phyloP scores from a whole-genome alignment of 2,329 filamentous ascomycete genomes.

The Scleromitrula shiraiana region DNA sequence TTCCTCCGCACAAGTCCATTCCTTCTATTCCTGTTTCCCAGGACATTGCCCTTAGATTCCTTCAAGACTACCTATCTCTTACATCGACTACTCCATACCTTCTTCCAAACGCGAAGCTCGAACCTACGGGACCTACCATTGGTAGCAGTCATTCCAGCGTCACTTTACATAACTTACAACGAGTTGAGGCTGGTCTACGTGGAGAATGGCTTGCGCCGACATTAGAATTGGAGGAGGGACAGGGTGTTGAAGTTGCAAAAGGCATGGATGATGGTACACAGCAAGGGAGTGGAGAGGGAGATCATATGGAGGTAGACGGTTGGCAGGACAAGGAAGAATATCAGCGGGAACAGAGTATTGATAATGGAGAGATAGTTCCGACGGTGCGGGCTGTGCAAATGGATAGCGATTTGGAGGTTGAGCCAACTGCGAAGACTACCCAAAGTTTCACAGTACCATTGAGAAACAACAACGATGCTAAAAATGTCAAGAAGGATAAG shows the following conservation, averaged over 20 bases:
- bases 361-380: conserved; percentile 22
- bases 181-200: conserved; percentile 43
- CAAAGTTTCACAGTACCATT: conserved; percentile 31
- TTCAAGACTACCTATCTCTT: conserved; percentile 25
- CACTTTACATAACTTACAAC: conserved; percentile 43
- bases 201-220: conserved; percentile 41
- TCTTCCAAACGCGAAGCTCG: conserved; percentile 29
- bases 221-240: conserved; percentile 31
- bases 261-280: conserved; percentile 23
- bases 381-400: conserved; percentile 21
- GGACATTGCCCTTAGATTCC: conserved; percentile 25
- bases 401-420: conserved; percentile 34
- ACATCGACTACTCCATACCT: conserved; percentile 23
- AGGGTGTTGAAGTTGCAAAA: conserved; percentile 18
- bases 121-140: conserved; percentile 26
- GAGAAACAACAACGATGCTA: conserved; percentile 19
- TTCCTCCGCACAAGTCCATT: conserved; percentile 24
- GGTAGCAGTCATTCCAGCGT: conserved; percentile 30
- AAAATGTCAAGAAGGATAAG: conserved; percentile 21
- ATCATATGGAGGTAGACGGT: conserved; percentile 25
- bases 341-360: conserved; percentile 28
- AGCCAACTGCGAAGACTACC: conserved; percentile 25
- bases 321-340: conserved; percentile 32
- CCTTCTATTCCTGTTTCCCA: conserved; percentile 23
- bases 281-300: conserved; percentile 17